These are phyloP conservation scores for Aspergillus sp. DNA, from an alignment of 2,329 filamentous ascomycete genomes.

Conservation along the genomic window DNA sequence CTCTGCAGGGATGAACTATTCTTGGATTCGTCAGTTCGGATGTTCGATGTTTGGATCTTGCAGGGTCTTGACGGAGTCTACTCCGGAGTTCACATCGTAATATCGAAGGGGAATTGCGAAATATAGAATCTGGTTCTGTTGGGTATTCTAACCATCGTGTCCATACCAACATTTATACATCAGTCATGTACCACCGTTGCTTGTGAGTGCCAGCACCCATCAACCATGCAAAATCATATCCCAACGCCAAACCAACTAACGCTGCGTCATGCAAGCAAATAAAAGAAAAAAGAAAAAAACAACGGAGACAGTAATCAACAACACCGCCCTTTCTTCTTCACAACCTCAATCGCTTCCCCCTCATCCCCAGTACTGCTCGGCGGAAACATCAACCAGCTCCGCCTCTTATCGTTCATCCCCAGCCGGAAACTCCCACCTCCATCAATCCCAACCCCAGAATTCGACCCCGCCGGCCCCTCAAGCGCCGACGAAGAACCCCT, in stretches of 20 bases:
- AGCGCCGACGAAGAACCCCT: constrained; percentile 46
- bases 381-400: constrained; percentile 66
- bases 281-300: neutral
- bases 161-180: neutral
- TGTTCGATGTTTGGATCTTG: too few relatives aligned
- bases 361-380: constrained; percentile 45
- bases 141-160: neutral
- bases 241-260: neutral
- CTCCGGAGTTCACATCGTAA: too few relatives aligned
- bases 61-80: too few relatives aligned
- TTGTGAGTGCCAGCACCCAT: neutral
- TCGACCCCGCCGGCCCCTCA: constrained; percentile 23
- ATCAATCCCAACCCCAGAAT: constrained; percentile 50
- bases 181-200: neutral
- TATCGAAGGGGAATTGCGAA: too few relatives aligned
- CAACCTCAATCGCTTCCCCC: constrained; percentile 31
- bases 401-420: constrained; percentile 60
- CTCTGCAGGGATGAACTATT: neutral
- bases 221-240: neutral
- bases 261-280: neutral
- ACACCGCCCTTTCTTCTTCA: constrained; percentile 39
- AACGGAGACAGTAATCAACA: constrained; percentile 34
- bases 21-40: too few relatives aligned
- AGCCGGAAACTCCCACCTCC: constrained; percentile 61
- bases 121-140: neutral